Conservation (phyloP, 2,329 filamentous ascomycete species). For the Aureobasidium subglaciale region DNA sequence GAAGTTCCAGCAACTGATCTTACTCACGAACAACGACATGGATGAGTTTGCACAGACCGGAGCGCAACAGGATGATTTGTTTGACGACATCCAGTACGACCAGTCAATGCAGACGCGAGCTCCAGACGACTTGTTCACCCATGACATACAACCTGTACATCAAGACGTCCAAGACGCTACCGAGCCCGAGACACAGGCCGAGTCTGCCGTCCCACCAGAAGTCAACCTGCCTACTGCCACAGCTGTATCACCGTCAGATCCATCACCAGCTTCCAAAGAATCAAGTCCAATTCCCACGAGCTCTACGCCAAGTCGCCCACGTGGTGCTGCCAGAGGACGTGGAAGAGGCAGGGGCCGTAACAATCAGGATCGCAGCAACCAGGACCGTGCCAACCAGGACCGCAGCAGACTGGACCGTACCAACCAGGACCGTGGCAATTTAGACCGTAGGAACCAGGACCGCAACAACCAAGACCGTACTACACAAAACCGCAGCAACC, state of each 20-base stretch:
- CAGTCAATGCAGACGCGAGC: conserved; percentile 45
- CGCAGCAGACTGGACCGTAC: background rate
- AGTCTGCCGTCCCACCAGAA: conserved; percentile 15
- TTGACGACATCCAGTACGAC: conserved; percentile 30
- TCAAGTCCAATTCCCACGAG: conserved; percentile 16
- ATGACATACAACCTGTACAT: conserved; percentile 28
- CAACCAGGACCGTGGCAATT: background rate
- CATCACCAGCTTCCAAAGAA: conserved; percentile 9
- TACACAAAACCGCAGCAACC: too few relatives aligned
- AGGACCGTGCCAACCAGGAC: background rate
- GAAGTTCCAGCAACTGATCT: background rate
- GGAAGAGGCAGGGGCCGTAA: conserved; percentile 15
- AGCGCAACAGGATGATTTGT: conserved; percentile 27
- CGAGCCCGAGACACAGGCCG: conserved; percentile 18
- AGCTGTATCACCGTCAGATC: background rate
- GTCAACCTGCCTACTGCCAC: background rate
- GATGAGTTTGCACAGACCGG: conserved; percentile 30
- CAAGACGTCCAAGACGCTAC: background rate
- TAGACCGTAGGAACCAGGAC: background rate
- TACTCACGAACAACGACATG: conserved; percentile 4
- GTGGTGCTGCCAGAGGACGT: background rate
- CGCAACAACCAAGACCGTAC: background rate
- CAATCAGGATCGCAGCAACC: background rate
- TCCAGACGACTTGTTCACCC: conserved; percentile 45
- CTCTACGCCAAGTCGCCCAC: background rate